Base-by-base conservation (phyloP, 352 stramenopile species). In the Globisporangium megalacanthum region DNA sequence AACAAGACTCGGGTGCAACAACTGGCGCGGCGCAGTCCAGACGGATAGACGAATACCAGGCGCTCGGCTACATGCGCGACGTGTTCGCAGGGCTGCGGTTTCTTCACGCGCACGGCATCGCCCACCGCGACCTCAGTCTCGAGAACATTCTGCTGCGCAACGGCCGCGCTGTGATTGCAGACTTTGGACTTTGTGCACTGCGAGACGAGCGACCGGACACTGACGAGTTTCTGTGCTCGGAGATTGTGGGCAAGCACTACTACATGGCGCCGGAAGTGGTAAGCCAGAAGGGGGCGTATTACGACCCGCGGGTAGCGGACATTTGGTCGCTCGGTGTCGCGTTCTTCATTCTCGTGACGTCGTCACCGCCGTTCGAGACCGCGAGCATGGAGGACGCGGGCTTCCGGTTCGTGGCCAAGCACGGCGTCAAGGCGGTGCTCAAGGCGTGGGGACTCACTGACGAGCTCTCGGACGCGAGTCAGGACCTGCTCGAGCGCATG, bases 231-330 rank as follows among this genome's bases (percentile, higher is more conserved):
- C 47, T 55, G 20, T 87, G 79, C 47, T 56, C 71, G 17, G 77
- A 86, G 48, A 75, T 62, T 48, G 81, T 89, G 68, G 96, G 96
- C 44, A 98, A 98, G 66, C 83, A 93, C 52, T 97, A 97, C 62
- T 99, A 98, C 69, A 99, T 99, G 89, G 92, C 91, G n/a, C 96
- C 95, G 1, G 96, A 99, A 73, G 83, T 98, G 49, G 79, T 94
- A 37, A 65, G 66, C 13, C 41, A 13, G 7, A 8, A 86, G 73
- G 45, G 14, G 20, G 61, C 75, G 37, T 47, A 66, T 35, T 98
- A 98, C 73, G 93, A 99, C 77, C 93, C 93, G 5, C 95, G 91
- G 58, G 70, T 79, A 13, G 84, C 94, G 39, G 94, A 99, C 66
- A 71, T 98, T 42, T 98, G 94, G 94, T 95, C 95, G 5, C 68